Conservation (phyloP, 2,329 filamentous ascomycete genomes). For the Periglandula ipomoeae region DNA sequence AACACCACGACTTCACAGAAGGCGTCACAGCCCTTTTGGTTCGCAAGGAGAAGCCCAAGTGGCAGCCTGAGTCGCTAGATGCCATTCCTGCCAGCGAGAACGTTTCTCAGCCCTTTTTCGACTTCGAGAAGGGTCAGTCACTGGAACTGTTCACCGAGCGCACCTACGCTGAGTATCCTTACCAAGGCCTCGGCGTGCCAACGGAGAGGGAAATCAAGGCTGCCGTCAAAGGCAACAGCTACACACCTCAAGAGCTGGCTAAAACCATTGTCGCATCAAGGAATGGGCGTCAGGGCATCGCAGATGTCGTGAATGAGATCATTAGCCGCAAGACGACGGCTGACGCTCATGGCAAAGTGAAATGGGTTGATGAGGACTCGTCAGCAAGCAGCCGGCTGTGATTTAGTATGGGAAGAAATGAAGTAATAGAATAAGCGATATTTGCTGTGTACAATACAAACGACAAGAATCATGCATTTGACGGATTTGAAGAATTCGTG, state of each 20-base stretch:
- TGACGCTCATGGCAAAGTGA: constrained; percentile 33
- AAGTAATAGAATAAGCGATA: background rate
- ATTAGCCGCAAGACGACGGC: constrained; percentile 50
- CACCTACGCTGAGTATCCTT: constrained; percentile 67
- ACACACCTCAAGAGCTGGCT: constrained; percentile 49
- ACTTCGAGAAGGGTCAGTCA: constrained; percentile 30
- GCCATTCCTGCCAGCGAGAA: constrained; percentile 47
- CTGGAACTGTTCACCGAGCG: constrained; percentile 53
- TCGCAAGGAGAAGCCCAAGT: constrained; percentile 59
- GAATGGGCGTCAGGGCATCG: constrained; percentile 59
- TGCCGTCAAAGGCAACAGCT: constrained; percentile 30
- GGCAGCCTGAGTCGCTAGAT: constrained; percentile 67
- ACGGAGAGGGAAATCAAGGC: constrained; percentile 52
- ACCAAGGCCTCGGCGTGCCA: constrained; percentile 61
- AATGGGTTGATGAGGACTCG: constrained; percentile 26
- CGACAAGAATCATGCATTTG: background rate
- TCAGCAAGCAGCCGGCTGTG: constrained; percentile 24
- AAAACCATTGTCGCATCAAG: constrained; percentile 51
- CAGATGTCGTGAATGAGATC: constrained; percentile 60
- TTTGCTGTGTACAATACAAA: constrained; percentile 3
- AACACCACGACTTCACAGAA: constrained; percentile 80
- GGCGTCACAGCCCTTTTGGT: constrained; percentile 79
- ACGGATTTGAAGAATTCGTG: background rate
- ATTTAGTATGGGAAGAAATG: constrained; percentile 2
- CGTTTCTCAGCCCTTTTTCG: constrained; percentile 62